Percentiles rank a stretch among this genome's conserved stretches.
phyloP scores from a whole-genome alignment of 306 rosid species.

The Adenanthera pavonina region DNA sequence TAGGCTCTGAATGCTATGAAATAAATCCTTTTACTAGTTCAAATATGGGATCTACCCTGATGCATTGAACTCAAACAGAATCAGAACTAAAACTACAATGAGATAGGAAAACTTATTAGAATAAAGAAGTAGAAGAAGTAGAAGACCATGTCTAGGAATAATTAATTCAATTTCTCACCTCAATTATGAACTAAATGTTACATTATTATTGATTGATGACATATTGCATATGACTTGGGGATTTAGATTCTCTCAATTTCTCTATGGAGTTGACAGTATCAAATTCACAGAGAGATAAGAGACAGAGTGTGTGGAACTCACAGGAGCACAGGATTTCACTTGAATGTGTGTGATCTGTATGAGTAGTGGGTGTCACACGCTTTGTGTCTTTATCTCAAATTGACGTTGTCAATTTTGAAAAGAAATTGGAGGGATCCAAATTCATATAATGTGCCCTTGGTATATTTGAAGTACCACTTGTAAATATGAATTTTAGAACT shows the following conservation, averaged over 20 bases:
- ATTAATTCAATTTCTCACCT: background rate
- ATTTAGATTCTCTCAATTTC: too few relatives aligned
- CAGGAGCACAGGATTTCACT: background rate
- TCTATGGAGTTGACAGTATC: too few relatives aligned
- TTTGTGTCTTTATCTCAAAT: background rate
- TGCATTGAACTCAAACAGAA: constrained; percentile 19
- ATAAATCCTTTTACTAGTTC: background rate
- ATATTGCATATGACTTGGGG: too few relatives aligned
- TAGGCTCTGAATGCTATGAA: background rate
- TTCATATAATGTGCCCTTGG: background rate
- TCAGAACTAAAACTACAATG: background rate
- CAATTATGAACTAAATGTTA: constrained; percentile 10
- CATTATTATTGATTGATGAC: background rate
- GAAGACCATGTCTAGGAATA: constrained; percentile 22
- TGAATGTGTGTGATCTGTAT: background rate
- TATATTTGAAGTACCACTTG: background rate
- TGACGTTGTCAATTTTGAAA: background rate
- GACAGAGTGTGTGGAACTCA: too few relatives aligned
- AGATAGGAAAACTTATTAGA: background rate
- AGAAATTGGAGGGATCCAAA: background rate
- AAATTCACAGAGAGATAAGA: too few relatives aligned
- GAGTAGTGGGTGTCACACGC: background rate
- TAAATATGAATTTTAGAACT: background rate
- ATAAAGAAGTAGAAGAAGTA: constrained; percentile 2
- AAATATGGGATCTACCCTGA: background rate